Evolutionary conservation across 192 early-diverging fungal genomes (phyloP).

Genomic region (Entophlyctis helioformis): DNA sequence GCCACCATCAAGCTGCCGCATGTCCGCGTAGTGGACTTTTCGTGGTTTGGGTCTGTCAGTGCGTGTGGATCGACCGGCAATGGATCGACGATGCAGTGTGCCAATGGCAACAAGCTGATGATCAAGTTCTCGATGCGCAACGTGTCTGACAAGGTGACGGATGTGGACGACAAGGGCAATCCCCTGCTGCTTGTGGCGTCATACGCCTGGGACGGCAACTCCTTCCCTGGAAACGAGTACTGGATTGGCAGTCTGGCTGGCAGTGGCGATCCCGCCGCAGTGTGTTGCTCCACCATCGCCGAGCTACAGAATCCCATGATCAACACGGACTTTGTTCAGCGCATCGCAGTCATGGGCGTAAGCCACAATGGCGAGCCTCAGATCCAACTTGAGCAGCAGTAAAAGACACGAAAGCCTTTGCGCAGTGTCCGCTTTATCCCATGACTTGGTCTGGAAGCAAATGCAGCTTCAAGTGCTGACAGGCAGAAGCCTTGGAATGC

Average conservation of each 20-base stretch:
- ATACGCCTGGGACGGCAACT: conserved; percentile 30
- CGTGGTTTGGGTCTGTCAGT: conserved; percentile 5
- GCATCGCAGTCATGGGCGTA: too few relatives aligned
- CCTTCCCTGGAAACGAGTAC: conserved; percentile 26
- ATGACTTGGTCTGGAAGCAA: too few relatives aligned
- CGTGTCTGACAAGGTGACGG: conserved; percentile 7
- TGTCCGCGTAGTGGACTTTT: conserved; percentile 17
- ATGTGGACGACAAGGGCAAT: conserved; percentile 2
- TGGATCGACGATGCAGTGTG: background rate
- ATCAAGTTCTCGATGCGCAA: conserved; percentile 23
- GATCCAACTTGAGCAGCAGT: too few relatives aligned
- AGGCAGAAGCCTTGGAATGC: too few relatives aligned
- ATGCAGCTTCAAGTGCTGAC: too few relatives aligned
- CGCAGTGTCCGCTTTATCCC: too few relatives aligned
- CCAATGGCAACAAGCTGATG: conserved; percentile 14
- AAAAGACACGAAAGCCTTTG: too few relatives aligned
- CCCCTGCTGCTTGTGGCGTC: conserved; percentile 17
- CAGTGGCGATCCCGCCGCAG: conserved; percentile 26
- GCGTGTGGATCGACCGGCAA: background rate
- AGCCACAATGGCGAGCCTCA: too few relatives aligned
- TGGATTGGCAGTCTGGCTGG: conserved; percentile 12
- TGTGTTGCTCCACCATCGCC: conserved; percentile 20
- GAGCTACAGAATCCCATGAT: conserved; percentile 26
- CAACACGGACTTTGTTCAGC: conserved; percentile 9
- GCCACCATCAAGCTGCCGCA: background rate